phyloP scores from a whole-genome alignment of 768 basidiomycete genomes.

The Neoboletus brunneissimus region DNA sequence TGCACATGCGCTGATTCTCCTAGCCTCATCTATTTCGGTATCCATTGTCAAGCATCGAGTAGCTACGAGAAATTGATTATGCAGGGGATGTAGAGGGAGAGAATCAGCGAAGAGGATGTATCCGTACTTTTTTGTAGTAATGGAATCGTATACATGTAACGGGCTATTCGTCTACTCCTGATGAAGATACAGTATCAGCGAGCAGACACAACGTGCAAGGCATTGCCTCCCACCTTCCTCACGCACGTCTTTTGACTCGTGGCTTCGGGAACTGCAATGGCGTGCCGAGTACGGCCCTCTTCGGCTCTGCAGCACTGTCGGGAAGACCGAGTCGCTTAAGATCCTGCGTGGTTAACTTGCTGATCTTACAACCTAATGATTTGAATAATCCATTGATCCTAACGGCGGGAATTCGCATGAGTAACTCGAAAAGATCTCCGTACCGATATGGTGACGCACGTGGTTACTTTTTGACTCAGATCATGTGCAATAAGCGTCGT shows the following conservation, averaged over 20 bases:
- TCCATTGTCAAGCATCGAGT: background rate
- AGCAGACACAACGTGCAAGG: background rate
- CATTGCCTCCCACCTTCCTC: constrained; percentile 1
- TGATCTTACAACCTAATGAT: constrained; percentile 75
- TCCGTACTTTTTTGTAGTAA: background rate
- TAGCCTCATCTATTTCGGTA: background rate
- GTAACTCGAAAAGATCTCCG: background rate
- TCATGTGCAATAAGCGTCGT: constrained; percentile 67
- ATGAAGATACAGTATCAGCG: background rate
- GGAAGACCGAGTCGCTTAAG: constrained; percentile 68
- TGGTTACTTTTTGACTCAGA: constrained; percentile 57
- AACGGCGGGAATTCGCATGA: background rate
- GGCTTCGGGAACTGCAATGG: constrained; percentile 84
- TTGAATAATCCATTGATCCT: constrained; percentile 72
- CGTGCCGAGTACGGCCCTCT: constrained; percentile 68
- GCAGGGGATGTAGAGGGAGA: background rate
- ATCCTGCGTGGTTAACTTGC: constrained; percentile 55
- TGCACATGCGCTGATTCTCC: background rate
- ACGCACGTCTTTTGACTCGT: constrained; percentile 32
- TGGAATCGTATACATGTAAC: background rate
- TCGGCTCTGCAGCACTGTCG: constrained; percentile 56
- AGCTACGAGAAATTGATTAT: background rate
- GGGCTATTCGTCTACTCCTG: background rate
- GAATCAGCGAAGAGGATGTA: background rate
- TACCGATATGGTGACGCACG: constrained; percentile 47